These are phyloP conservation scores for Leccinum fuscescens DNA, from an alignment of 1,284 basidiomycete species.

Conservation along the genomic window DNA sequence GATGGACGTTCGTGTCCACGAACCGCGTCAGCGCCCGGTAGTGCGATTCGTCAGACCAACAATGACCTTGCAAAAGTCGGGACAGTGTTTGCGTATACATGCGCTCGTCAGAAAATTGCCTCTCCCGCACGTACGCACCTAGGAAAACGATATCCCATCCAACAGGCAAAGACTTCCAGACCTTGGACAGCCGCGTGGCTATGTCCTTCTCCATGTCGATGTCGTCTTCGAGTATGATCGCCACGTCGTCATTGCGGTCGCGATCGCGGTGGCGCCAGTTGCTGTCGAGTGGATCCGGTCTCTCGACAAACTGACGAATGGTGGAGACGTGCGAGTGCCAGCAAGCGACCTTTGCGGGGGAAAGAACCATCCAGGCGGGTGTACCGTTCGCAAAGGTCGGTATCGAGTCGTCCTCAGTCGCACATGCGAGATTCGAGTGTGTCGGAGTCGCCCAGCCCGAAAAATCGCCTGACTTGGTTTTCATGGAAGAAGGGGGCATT, in stretches of 20 bases:
- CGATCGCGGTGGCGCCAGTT: background rate
- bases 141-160: constrained; percentile 78
- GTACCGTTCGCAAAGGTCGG: constrained; percentile 38
- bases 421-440: constrained; percentile 42
- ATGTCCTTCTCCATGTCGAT: constrained; percentile 76
- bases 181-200: constrained; percentile 40
- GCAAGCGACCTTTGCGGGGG: constrained; percentile 61
- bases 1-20: constrained; percentile 40
- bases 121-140: constrained; percentile 43
- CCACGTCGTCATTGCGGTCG: constrained; percentile 32
- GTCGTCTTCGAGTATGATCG: constrained; percentile 75
- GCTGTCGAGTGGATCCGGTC: constrained; percentile 3
- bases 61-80: constrained; percentile 50
- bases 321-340: constrained; percentile 72
- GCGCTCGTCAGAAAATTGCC: background rate
- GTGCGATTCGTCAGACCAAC: constrained; percentile 65
- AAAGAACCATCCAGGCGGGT: constrained; percentile 50
- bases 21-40: constrained; percentile 18
- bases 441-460: background rate
- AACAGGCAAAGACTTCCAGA: constrained; percentile 58
- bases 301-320: constrained; percentile 45
- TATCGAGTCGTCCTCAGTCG: constrained; percentile 45
- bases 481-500: background rate
- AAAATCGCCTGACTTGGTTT: background rate
- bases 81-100: background rate